A percentile compares a stretch with the other conserved stretches of the same genome.
phyloP scores from a whole-genome alignment of 169 alveolate species.

The Cryptosporidium felis region DNA sequence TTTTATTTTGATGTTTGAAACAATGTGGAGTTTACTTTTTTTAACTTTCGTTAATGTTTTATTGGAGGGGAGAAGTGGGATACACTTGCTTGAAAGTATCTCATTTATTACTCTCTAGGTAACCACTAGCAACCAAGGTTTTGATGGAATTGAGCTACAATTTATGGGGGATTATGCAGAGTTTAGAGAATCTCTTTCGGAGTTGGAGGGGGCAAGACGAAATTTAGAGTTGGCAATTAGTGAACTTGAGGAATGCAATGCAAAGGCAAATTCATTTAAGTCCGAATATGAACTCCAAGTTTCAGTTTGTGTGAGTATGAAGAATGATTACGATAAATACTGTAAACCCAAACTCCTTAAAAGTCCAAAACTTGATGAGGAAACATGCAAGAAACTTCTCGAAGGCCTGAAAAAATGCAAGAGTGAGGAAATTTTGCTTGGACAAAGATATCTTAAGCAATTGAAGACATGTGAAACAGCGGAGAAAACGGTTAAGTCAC shows the following conservation, averaged over 20 bases:
- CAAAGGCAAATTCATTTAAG: neutral
- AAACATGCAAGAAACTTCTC: neutral
- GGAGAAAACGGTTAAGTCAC: neutral
- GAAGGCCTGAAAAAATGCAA: neutral
- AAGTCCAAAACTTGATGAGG: neutral
- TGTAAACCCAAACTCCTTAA: neutral
- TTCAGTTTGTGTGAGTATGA: neutral
- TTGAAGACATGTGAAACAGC: neutral
- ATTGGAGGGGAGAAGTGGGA: too few species aligned
- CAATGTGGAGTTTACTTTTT: too few species aligned
- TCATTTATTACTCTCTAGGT: too few species aligned
- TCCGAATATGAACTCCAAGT: neutral
- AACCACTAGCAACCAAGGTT: too few species aligned
- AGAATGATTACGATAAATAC: neutral
- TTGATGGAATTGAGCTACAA: neutral
- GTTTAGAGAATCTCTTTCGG: neutral
- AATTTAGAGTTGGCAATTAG: neutral
- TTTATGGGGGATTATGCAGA: neutral
- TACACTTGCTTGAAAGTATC: too few species aligned
- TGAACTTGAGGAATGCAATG: neutral
- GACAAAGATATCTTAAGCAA: too few species aligned
- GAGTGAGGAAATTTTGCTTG: accelerated
- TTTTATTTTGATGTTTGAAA: too few species aligned
- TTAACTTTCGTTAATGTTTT: too few species aligned
- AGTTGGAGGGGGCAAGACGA: neutral